phyloP scores from a whole-genome alignment of 1,284 basidiomycete species.

The Singerocomus inundabilis region DNA sequence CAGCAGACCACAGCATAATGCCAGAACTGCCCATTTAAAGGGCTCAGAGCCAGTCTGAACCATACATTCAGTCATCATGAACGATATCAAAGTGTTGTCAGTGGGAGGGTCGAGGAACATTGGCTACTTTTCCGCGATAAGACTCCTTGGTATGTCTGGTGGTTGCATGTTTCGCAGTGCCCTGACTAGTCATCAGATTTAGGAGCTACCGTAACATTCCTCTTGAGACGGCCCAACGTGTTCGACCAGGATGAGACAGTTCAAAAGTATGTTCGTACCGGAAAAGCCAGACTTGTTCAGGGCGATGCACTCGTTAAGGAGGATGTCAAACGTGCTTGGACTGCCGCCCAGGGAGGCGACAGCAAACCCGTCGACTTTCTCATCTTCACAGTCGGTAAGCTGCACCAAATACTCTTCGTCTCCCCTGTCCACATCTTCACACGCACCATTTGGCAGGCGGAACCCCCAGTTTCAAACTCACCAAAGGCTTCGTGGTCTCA shows the following conservation, averaged over 20 bases:
- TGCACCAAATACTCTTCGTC: too few species aligned
- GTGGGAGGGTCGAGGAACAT: slow-evolving; percentile 67
- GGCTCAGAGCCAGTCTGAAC: neutral
- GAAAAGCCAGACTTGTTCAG: slow-evolving; percentile 43
- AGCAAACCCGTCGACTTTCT: slow-evolving; percentile 25
- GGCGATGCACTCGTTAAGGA: slow-evolving; percentile 48
- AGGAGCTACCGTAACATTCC: slow-evolving; percentile 50
- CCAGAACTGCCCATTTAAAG: slow-evolving; percentile 15
- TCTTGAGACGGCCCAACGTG: slow-evolving; percentile 40
- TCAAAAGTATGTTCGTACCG: slow-evolving; percentile 39
- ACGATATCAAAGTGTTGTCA: slow-evolving; percentile 37
- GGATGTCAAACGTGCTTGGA: slow-evolving; percentile 46
- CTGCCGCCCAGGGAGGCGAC: slow-evolving; percentile 24
- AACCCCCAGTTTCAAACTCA: slow-evolving; percentile 17
- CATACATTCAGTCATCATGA: slow-evolving; percentile 18
- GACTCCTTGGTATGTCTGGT: slow-evolving; percentile 48
- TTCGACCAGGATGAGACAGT: slow-evolving; percentile 47
- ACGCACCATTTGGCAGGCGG: slow-evolving; percentile 14
- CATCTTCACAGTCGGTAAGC: slow-evolving; percentile 27
- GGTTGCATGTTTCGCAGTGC: neutral
- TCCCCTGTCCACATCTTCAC: neutral
- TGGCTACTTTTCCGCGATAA: slow-evolving; percentile 52
- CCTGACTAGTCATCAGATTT: slow-evolving; percentile 32
- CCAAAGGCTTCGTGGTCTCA: slow-evolving; percentile 25
- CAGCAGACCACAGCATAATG: neutral